Base-by-base conservation (phyloP, 768 basidiomycete species). In the Mrakia blollopis region DNA sequence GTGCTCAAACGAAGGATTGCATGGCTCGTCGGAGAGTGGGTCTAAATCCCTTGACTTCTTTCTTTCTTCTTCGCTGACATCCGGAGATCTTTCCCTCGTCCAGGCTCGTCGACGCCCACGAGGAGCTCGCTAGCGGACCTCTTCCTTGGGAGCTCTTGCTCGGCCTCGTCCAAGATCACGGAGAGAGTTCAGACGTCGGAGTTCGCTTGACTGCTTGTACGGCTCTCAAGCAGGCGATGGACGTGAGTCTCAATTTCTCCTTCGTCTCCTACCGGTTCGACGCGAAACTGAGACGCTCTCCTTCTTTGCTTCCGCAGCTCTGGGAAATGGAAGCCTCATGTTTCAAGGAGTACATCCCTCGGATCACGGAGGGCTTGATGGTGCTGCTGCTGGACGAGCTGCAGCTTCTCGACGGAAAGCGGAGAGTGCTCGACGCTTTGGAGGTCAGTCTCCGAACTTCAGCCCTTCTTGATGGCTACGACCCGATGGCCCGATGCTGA, bases 1-100 rank as follows among this genome's bases (percentile, higher is more conserved):
- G 44, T 70, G 0, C 39, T 78, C 25, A 73, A 73, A 35, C 65
- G 77, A 6, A 52, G 77, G 47, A 74, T 74, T 13, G 77, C 54
- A 0, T 78, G 77, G 77, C 41, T 78, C 11, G 60, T 78, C 37
- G 77, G 77, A 60, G 77, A 78, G 73, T 76, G 60, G 61, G 75
- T 76, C 57, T 10, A 11, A 14, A 16, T 5, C 52, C 10, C 30
- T 2, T 7, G 2, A 3, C 35, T 21, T 39, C 35, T 28, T 28
- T 13, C 8, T 11, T 35, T 39, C 65, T 32, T 21, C 23, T 47
- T 25, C 13, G 18, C 74, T 50, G 62, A 75, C 35, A n/a, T 75
- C 13, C 13, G 35, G 16, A 39, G n/a, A n/a, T n/a, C n/a, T 7
- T 21, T 44, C 37, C 23, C 4, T 23, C n/a, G 25, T 9, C 57